phyloP scores from a whole-genome alignment of 1,284 basidiomycete genomes.

The Anthracocystis walkeri region DNA sequence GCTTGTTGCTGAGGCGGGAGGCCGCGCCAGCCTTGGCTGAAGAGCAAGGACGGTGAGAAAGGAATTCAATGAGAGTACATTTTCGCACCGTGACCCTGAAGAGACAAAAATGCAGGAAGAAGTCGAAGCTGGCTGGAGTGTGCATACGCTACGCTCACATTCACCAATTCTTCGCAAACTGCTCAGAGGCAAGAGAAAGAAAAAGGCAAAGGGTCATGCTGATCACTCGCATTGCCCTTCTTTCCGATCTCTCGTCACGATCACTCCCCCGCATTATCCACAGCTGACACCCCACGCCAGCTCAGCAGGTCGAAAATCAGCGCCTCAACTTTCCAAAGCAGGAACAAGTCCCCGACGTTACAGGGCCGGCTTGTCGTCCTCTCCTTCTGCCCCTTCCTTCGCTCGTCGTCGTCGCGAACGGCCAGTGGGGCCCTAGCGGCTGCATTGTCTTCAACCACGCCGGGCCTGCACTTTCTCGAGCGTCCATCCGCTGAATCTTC shows the following conservation, averaged over 20 bases:
- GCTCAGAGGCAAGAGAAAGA: background rate
- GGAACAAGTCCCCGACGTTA: background rate
- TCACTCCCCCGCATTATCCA: conserved; percentile 39
- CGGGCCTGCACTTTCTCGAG: background rate
- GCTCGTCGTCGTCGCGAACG: conserved; percentile 18
- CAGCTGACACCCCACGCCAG: conserved; percentile 15
- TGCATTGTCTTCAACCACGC: background rate
- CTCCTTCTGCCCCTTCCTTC: conserved; percentile 4
- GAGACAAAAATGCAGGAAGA: conserved; percentile 7
- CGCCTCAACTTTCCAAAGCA: background rate
- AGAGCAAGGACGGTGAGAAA: background rate
- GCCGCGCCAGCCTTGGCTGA: conserved; percentile 29
- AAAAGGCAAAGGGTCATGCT: conserved; percentile 11
- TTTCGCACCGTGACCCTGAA: conserved; percentile 6
- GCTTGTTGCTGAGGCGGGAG: background rate
- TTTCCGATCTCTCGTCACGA: conserved; percentile 51
- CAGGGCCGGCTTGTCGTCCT: background rate
- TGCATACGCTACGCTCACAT: conserved; percentile 5
- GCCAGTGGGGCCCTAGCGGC: conserved; percentile 4
- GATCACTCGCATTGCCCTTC: conserved; percentile 19
- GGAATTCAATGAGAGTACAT: conserved; percentile 44
- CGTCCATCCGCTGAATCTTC: background rate
- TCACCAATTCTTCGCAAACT: conserved; percentile 9
- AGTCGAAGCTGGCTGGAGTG: background rate
- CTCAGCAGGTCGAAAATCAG: conserved; percentile 7